Conservation (phyloP, 1,139 yeast species). For the Debaryomycetaceae sp. region DNA sequence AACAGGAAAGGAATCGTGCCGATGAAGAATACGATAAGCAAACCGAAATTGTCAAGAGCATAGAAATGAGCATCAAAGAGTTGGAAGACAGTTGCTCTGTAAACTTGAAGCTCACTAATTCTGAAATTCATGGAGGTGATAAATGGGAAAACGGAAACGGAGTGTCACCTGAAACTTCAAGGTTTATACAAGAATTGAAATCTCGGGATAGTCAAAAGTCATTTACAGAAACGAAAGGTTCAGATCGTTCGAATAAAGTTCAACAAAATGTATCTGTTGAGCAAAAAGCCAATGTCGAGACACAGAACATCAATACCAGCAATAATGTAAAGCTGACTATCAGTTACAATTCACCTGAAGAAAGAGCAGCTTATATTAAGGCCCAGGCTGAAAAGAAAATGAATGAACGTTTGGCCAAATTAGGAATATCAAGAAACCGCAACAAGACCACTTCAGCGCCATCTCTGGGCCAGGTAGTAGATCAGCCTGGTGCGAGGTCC, state of each 20-base stretch:
- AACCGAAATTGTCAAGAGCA: conserved; percentile 61
- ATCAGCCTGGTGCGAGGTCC: too few species aligned
- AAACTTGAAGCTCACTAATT: conserved; percentile 41
- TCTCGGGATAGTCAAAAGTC: background rate
- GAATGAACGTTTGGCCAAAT: conserved; percentile 83
- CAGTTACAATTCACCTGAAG: conserved; percentile 47
- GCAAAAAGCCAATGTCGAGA: background rate
- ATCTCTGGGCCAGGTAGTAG: background rate
- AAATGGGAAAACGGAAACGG: conserved; percentile 90
- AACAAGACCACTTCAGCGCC: conserved; percentile 9
- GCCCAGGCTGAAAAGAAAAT: conserved; percentile 89
- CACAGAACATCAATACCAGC: conserved; percentile 4
- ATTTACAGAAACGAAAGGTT: background rate
- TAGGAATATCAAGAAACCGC: conserved; percentile 60
- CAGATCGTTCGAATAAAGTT: background rate
- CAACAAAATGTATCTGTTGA: background rate
- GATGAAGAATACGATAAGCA: conserved; percentile 54
- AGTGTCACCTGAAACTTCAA: conserved; percentile 58
- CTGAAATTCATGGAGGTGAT: conserved; percentile 53
- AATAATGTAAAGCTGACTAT: conserved; percentile 1
- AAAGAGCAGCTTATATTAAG: conserved; percentile 78
- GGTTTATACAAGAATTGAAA: conserved; percentile 58
- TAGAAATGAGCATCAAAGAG: conserved; percentile 69
- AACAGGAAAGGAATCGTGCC: conserved; percentile 53
- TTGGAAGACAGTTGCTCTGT: conserved; percentile 60